phyloP scores from a whole-genome alignment of 768 basidiomycete species.

The Suillus luteus region DNA sequence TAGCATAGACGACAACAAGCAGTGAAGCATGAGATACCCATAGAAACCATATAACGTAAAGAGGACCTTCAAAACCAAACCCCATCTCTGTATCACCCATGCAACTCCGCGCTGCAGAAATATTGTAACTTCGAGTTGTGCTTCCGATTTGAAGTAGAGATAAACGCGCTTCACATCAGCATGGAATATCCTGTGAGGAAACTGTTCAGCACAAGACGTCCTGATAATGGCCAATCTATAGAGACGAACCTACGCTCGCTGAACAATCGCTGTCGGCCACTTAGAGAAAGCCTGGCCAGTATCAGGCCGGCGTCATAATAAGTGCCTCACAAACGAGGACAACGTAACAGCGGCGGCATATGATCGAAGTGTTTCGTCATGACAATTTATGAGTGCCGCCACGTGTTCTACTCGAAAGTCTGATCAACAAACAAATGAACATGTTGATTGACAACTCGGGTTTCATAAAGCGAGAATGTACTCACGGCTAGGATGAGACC shows the following conservation, averaged over 20 bases:
- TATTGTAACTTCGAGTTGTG: not conserved
- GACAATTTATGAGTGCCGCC: not conserved
- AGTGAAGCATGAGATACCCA: not conserved
- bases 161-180: not conserved
- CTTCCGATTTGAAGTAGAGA: not conserved
- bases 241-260: constrained; percentile 4
- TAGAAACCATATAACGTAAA: not conserved
- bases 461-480: constrained; percentile 2
- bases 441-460: not conserved
- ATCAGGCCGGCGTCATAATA: not conserved
- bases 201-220: not conserved
- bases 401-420: constrained; percentile 2
- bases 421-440: constrained; percentile 6
- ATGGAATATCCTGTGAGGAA: not conserved
- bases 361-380: not conserved
- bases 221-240: not conserved
- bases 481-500: not conserved
- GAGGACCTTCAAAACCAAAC: not conserved
- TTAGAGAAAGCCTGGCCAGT: not conserved
- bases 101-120: not conserved
- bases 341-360: constrained; percentile 4
- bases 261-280: constrained; percentile 5
- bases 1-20: not conserved
- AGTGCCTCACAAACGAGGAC: constrained; percentile 10
- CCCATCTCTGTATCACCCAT: not conserved